Conservation (phyloP, 257 asterid species). For the Solanum verrucosum region DNA sequence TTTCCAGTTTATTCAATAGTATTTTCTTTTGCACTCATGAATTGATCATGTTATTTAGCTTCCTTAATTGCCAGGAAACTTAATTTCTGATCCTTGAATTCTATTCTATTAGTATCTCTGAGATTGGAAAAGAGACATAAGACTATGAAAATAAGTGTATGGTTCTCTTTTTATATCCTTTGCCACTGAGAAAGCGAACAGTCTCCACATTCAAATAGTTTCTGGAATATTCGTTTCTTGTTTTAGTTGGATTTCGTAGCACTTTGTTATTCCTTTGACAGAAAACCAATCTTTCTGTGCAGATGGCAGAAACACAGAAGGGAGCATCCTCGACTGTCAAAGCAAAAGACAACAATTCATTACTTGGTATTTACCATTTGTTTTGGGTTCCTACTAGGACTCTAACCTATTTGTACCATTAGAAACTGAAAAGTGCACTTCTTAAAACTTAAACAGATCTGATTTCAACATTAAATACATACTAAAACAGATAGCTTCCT, state of each 20-base stretch:
- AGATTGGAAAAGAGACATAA: neutral
- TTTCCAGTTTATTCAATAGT: neutral
- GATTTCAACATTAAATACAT: neutral
- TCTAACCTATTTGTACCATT: neutral
- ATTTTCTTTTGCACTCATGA: neutral
- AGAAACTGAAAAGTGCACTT: neutral
- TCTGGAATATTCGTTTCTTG: neutral
- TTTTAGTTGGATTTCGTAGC: neutral
- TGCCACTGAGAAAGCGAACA: neutral
- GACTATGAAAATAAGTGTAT: neutral
- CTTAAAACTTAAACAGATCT: neutral
- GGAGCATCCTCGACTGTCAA: conserved; percentile 28
- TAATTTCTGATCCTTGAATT: neutral
- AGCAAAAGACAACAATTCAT: conserved; percentile 37
- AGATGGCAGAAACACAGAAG: conserved; percentile 62
- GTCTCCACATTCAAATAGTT: neutral
- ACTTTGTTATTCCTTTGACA: neutral
- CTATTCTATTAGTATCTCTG: neutral
- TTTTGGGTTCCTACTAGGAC: neutral
- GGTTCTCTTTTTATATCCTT: neutral
- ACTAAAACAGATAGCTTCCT: neutral
- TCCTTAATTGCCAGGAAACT: neutral
- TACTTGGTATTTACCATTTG: conserved; percentile 39
- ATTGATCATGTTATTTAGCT: neutral
- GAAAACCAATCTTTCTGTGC: neutral